A percentile compares a stretch with the other conserved stretches of the same genome.
Conservation (phyloP, 331 rosid species). For the Acacia pycnantha region DNA sequence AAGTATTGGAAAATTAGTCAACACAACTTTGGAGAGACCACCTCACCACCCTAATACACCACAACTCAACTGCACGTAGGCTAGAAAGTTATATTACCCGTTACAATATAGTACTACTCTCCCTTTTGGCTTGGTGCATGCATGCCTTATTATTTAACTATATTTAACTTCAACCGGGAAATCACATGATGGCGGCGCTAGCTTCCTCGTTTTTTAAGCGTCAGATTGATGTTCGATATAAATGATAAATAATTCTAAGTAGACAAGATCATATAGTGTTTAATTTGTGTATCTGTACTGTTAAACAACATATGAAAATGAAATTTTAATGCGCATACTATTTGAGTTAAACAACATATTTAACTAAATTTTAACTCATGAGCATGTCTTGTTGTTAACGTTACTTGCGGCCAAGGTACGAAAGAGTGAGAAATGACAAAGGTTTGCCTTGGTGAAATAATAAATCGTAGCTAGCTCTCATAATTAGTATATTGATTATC, state of each 20-base stretch:
- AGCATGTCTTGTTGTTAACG: background rate
- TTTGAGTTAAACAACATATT: background rate
- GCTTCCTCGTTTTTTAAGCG: no score
- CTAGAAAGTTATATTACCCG: background rate
- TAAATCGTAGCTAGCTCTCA: background rate
- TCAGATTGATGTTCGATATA: no score
- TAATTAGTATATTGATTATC: no score
- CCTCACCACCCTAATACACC: background rate
- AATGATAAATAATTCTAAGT: background rate
- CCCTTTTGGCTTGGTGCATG: background rate
- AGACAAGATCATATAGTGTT: background rate
- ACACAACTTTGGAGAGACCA: background rate
- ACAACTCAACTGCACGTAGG: background rate
- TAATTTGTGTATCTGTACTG: background rate
- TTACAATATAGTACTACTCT: background rate
- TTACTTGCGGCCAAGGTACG: background rate
- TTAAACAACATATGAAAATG: no score
- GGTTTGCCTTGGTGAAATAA: background rate
- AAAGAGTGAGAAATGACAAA: background rate
- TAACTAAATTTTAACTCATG: background rate
- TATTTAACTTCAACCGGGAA: background rate
- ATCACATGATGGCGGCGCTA: background rate
- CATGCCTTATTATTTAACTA: background rate
- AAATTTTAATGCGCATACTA: no score
- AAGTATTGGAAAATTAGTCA: constrained; percentile 17